Conservation (phyloP, 1,284 basidiomycete genomes). For the Pyrrhoderma noxium region DNA sequence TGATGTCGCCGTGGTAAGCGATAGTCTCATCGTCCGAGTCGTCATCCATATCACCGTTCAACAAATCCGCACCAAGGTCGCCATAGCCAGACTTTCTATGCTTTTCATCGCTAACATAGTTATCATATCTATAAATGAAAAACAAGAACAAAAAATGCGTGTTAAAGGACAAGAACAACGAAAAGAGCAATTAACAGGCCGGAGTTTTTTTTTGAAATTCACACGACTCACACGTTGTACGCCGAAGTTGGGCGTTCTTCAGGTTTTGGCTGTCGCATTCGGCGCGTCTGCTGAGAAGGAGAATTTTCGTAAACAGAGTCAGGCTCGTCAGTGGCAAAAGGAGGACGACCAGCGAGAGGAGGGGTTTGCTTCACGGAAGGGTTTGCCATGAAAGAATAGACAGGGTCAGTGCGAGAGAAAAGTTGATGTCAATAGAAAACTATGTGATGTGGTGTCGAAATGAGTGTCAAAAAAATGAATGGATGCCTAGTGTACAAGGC, state of each 20-base stretch:
- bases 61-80: constrained; percentile 44
- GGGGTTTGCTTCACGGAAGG: constrained; percentile 24
- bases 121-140: constrained; percentile 48
- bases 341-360: constrained; percentile 54
- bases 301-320: constrained; percentile 48
- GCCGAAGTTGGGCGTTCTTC: constrained; percentile 33
- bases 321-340: constrained; percentile 61
- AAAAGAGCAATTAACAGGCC: neutral
- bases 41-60: constrained; percentile 37
- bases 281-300: constrained; percentile 20
- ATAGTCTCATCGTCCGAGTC: constrained; percentile 36
- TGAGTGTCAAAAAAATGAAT: constrained; percentile 9
- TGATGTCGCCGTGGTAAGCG: constrained; percentile 12
- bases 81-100: constrained; percentile 45
- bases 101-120: constrained; percentile 39
- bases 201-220: no score
- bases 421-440: constrained; percentile 1
- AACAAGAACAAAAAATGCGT: neutral
- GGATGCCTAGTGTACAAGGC: constrained; percentile 16
- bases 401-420: neutral
- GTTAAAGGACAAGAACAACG: neutral
- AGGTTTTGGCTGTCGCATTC: constrained; percentile 29
- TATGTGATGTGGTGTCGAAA: constrained; percentile 1
- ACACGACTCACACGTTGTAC: constrained; percentile 53
- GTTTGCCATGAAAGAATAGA: constrained; percentile 12